Conservation (phyloP, 805 yeast species). For the Jamesozyma rosinii region DNA sequence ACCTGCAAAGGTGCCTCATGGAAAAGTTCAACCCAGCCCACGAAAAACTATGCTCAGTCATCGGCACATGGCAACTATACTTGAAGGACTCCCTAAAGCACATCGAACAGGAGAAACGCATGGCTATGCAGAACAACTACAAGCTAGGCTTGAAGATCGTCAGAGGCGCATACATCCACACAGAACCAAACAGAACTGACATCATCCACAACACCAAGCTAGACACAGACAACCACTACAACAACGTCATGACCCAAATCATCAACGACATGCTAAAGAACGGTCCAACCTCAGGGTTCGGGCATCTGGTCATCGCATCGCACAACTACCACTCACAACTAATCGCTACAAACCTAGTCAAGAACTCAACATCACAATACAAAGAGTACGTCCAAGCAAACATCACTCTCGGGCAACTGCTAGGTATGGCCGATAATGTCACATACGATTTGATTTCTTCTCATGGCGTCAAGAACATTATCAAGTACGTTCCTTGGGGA, state of each 20-base stretch:
- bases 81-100: conserved; percentile 59
- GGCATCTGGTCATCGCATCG: conserved; percentile 82
- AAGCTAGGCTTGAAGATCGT: conserved; percentile 81
- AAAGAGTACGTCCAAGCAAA: conserved; percentile 49
- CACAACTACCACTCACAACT: conserved; percentile 77
- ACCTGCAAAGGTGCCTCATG: conserved; percentile 75
- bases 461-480: conserved; percentile 60
- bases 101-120: conserved; percentile 50
- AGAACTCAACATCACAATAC: conserved; percentile 14
- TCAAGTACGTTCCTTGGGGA: conserved; percentile 97
- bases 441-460: conserved; percentile 63
- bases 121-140: conserved; percentile 55
- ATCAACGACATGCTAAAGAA: conserved; percentile 47
- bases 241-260: conserved; percentile 55
- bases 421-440: conserved; percentile 92
- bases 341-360: conserved; percentile 52
- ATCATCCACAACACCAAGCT: conserved; percentile 69
- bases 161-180: conserved; percentile 90
- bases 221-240: conserved; percentile 72
- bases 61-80: conserved; percentile 92
- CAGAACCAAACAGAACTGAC: conserved; percentile 60
- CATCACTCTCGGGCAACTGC: conserved; percentile 77
- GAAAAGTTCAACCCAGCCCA: conserved; percentile 55
- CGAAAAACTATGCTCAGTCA: conserved; percentile 51
- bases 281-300: conserved; percentile 43